Percentiles rank a stretch among this genome's conserved stretches.
These are phyloP conservation scores for Paraleonurus japonicus DNA, from an alignment of 257 asterid species.

Conservation along the genomic window DNA sequence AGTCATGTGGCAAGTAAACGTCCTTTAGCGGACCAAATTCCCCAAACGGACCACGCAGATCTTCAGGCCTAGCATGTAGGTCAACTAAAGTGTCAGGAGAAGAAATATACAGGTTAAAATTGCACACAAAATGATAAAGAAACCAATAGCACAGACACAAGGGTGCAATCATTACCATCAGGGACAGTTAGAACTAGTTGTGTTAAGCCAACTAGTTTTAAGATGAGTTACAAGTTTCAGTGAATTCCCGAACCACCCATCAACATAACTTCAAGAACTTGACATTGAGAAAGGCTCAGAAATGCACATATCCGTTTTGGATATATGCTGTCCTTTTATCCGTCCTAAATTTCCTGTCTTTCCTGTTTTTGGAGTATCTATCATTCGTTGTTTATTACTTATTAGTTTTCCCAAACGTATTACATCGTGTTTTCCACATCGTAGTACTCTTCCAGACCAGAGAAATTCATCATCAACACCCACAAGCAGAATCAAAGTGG, in stretches of 20 bases:
- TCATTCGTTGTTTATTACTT: neutral
- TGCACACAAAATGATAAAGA: too few species aligned
- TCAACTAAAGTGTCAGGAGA: neutral
- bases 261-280: neutral
- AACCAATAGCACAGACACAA: too few species aligned
- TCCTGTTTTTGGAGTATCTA: too few species aligned
- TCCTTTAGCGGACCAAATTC: slow-evolving; percentile 72
- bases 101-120: neutral
- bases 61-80: slow-evolving; percentile 49
- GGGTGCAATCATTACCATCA: too few species aligned
- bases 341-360: too few species aligned
- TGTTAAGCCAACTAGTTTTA: neutral
- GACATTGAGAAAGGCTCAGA: neutral
- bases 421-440: neutral
- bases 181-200: neutral
- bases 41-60: slow-evolving; percentile 65
- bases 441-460: neutral
- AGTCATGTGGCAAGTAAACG: slow-evolving; percentile 44
- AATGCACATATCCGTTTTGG: neutral
- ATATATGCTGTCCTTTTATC: neutral
- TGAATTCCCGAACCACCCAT: neutral
- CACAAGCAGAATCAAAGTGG: neutral
- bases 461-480: neutral
- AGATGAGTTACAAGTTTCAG: neutral
- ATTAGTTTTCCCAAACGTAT: neutral